phyloP scores from a whole-genome alignment of 768 basidiomycete species.

The Guyanaporus albipodus region DNA sequence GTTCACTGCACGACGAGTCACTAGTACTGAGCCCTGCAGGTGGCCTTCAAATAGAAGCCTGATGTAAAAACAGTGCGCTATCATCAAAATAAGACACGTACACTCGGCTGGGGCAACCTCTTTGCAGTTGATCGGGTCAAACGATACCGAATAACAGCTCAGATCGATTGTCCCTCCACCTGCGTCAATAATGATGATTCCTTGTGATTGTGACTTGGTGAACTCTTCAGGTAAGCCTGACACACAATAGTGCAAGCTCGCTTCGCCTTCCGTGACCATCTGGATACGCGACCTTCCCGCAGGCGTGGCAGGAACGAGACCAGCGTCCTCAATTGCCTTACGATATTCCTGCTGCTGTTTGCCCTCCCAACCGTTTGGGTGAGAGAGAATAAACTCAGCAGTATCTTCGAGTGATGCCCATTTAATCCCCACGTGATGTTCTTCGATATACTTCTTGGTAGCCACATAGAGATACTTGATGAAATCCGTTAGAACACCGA shows the following conservation, averaged over 20 bases:
- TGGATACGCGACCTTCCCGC: constrained; percentile 15
- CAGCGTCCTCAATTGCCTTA: constrained; percentile 19
- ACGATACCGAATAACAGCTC: constrained; percentile 32
- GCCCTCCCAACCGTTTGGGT: constrained; percentile 26
- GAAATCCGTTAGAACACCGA: neutral
- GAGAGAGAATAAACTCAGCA: constrained; percentile 22
- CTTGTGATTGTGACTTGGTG: constrained; percentile 21
- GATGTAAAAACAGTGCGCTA: neutral
- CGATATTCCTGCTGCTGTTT: constrained; percentile 21
- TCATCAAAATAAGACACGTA: neutral
- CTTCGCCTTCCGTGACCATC: constrained; percentile 24
- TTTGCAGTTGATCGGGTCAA: constrained; percentile 23
- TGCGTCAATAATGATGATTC: constrained; percentile 41
- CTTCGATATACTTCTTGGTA: neutral
- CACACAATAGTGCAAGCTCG: constrained; percentile 35
- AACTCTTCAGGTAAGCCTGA: constrained; percentile 28
- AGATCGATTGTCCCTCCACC: constrained; percentile 39
- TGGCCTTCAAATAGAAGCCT: constrained; percentile 29
- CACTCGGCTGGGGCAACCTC: constrained; percentile 33
- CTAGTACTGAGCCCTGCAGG: constrained; percentile 45
- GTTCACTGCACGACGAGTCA: constrained; percentile 36
- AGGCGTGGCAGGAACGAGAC: constrained; percentile 13
- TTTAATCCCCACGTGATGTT: neutral
- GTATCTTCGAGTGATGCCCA: constrained; percentile 5
- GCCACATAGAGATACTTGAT: neutral